Conservation (phyloP, 2,329 filamentous ascomycete species). For the Alternaria viburni region DNA sequence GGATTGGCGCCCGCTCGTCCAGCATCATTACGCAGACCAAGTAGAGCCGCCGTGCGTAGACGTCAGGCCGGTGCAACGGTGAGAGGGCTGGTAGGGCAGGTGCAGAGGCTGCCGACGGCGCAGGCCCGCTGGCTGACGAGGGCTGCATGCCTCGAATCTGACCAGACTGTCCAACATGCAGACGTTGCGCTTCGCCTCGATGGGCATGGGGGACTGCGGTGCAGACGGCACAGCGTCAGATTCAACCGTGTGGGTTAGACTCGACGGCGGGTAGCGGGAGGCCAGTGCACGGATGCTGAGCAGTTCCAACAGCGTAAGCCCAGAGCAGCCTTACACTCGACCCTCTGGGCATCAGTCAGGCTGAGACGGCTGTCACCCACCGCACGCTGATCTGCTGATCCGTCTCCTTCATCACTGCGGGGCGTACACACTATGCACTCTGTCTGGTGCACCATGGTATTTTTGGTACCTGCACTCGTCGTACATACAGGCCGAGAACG, state of each 20-base stretch:
- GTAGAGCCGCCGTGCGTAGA: conserved; percentile 23
- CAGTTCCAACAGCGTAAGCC: conserved; percentile 5
- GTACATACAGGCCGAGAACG: background rate
- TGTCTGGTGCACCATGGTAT: background rate
- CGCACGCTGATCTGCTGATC: conserved; percentile 11
- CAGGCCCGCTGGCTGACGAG: conserved; percentile 11
- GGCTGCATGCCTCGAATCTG: conserved; percentile 3
- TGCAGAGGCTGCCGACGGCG: conserved; percentile 9
- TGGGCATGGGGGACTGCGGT: conserved; percentile 2
- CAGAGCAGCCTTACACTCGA: conserved; percentile 29
- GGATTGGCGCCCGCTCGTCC: conserved; percentile 25
- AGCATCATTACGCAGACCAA: conserved; percentile 18
- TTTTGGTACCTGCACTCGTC: conserved; percentile 2
- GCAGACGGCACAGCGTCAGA: conserved; percentile 14
- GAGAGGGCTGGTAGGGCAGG: conserved; percentile 13
- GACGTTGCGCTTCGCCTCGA: conserved; percentile 2
- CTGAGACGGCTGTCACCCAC: conserved; percentile 4
- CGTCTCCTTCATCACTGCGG: conserved; percentile 5
- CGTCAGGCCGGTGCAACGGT: conserved; percentile 20
- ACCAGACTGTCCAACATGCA: conserved; percentile 10
- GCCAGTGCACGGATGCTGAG: conserved; percentile 6
- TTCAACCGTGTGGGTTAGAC: conserved; percentile 2
- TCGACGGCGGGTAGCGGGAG: conserved; percentile 21
- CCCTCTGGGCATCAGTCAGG: conserved; percentile 6
- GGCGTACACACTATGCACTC: conserved; percentile 16